phyloP scores from a whole-genome alignment of 208 protist genomes.

The Leishmania braziliensis region DNA sequence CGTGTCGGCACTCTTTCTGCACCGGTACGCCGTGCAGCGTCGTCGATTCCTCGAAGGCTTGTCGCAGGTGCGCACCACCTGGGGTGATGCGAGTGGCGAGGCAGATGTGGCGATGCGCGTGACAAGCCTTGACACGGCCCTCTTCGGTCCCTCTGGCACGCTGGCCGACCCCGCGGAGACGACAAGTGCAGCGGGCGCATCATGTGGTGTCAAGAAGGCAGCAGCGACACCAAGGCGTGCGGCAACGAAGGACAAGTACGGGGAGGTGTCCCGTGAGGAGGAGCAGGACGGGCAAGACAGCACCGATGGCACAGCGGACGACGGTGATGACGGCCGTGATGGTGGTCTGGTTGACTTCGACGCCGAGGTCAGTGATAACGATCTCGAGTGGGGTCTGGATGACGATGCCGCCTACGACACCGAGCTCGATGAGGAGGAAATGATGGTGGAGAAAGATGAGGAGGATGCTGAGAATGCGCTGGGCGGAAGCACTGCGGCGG shows the following conservation, averaged over 20 bases:
- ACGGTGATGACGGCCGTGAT: neutral
- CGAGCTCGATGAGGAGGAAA: constrained; percentile 38
- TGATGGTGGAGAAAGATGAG: constrained; percentile 29
- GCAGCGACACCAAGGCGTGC: neutral
- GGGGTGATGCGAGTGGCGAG: constrained; percentile 83
- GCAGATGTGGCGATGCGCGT: constrained; percentile 77
- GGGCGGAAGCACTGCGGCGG: constrained; percentile 25
- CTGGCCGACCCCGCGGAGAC: constrained; percentile 33
- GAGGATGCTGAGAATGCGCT: constrained; percentile 49
- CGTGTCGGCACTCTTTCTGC: constrained; percentile 83
- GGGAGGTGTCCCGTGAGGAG: constrained; percentile 35
- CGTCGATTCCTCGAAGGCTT: constrained; percentile 85
- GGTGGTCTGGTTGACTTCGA: constrained; percentile 43
- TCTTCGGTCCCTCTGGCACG: constrained; percentile 81
- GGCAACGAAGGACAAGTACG: constrained; percentile 23
- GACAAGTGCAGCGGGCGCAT: neutral
- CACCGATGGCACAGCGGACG: neutral
- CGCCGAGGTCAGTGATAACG: constrained; percentile 45
- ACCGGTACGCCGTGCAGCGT: constrained; percentile 90
- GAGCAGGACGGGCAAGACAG: constrained; percentile 9
- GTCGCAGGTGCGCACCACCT: constrained; percentile 83
- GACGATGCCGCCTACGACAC: constrained; percentile 64
- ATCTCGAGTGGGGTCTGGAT: constrained; percentile 76
- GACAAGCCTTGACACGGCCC: constrained; percentile 60
- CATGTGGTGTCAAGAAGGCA: neutral